Evolutionary conservation across 768 basidiomycete species (phyloP).

Genomic region (Mycena venus): DNA sequence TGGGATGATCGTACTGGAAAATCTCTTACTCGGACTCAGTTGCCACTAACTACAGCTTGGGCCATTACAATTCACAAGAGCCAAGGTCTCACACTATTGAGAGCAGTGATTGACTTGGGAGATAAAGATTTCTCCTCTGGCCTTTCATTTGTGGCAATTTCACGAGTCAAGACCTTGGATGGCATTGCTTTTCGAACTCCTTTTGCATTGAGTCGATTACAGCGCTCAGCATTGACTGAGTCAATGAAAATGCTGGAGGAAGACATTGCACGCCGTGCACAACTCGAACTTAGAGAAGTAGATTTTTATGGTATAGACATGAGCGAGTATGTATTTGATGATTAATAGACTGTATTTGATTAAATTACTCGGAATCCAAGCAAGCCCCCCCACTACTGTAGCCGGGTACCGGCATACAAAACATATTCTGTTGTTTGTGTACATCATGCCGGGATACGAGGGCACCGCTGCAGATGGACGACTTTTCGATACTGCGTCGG

Average conservation of each 20-base stretch:
- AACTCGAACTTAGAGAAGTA: not conserved
- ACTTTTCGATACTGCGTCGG: conserved; percentile 22
- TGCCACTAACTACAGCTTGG: conserved; percentile 77
- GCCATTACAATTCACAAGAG: conserved; percentile 86
- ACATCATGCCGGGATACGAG: conserved; percentile 33
- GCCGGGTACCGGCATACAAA: too few relatives aligned
- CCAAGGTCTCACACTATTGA: conserved; percentile 80
- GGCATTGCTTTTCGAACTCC: not conserved
- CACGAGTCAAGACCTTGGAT: not conserved
- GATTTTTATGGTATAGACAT: too few relatives aligned
- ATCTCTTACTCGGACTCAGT: conserved; percentile 41
- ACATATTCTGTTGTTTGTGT: conserved; percentile 24
- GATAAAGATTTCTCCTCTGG: too few relatives aligned
- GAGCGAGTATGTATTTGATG: too few relatives aligned
- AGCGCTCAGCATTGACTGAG: not conserved
- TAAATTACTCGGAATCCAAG: too few relatives aligned
- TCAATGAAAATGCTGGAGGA: conserved; percentile 14
- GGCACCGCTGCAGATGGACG: conserved; percentile 28
- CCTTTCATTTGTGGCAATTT: too few relatives aligned
- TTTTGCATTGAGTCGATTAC: not conserved
- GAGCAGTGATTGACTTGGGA: too few relatives aligned
- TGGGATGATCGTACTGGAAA: not conserved
- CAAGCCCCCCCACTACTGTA: too few relatives aligned
- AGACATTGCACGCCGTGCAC: not conserved
- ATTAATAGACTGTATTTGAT: too few relatives aligned